Percentiles rank a stretch among this genome's conserved stretches.
Conservation (phyloP, 805 yeast species). For the Yamadazyma nakazawae region DNA sequence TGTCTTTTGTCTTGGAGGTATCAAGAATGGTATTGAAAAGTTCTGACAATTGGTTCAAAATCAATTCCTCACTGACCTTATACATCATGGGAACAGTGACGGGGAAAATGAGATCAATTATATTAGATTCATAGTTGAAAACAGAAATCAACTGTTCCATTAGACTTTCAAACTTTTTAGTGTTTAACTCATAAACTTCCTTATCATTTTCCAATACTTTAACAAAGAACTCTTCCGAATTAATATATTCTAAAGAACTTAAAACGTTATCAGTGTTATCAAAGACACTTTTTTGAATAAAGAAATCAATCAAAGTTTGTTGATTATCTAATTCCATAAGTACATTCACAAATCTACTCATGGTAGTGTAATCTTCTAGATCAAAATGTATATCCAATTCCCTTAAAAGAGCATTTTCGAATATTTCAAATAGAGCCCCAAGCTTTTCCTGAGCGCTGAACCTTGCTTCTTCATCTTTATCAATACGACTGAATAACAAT, state of each 20-base stretch:
- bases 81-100: conserved; percentile 43
- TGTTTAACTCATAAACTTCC: conserved; percentile 10
- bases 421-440: conserved; percentile 58
- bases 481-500: conserved; percentile 35
- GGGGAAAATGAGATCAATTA: conserved; percentile 46
- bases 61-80: conserved; percentile 46
- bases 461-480: conserved; percentile 26
- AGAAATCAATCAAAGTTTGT: conserved; percentile 43
- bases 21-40: conserved; percentile 26
- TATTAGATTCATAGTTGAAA: conserved; percentile 36
- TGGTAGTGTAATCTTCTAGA: conserved; percentile 39
- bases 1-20: conserved; percentile 22
- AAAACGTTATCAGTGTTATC: conserved; percentile 21
- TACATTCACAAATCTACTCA: conserved; percentile 34
- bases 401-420: conserved; percentile 64
- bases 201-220: conserved; percentile 1
- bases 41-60: conserved; percentile 38
- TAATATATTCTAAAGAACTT: conserved; percentile 29
- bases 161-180: conserved; percentile 20
- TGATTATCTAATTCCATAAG: conserved; percentile 36
- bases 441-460: conserved; percentile 39
- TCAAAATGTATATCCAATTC: conserved; percentile 64
- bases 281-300: conserved; percentile 40
- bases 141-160: conserved; percentile 26
- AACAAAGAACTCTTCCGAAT: conserved; percentile 21